phyloP scores from a whole-genome alignment of 2,329 filamentous ascomycete species.

The Dryadomyces quercus-mongolicae region DNA sequence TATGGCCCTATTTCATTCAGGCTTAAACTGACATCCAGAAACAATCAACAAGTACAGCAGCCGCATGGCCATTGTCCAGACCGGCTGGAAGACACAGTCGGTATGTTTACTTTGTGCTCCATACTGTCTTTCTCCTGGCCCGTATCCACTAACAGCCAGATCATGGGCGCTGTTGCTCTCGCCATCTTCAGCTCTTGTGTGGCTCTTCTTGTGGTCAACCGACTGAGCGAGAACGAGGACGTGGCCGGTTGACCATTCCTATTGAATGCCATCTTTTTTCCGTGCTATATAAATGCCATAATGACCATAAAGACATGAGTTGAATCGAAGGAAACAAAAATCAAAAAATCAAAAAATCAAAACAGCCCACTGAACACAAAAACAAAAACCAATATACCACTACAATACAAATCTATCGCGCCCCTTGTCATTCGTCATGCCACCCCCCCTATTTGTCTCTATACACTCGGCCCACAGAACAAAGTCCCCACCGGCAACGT shows the following conservation, averaged over 20 bases:
- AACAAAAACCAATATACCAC: background rate
- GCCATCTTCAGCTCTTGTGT: constrained; percentile 56
- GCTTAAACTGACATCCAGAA: constrained; percentile 23
- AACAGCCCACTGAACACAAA: background rate
- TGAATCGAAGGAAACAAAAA: background rate
- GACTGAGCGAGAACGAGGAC: constrained; percentile 15
- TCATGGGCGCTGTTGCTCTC: constrained; percentile 48
- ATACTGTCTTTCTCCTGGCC: no score
- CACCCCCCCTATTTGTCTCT: background rate
- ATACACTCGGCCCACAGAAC: constrained; percentile 6
- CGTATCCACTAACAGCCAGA: constrained; percentile 23
- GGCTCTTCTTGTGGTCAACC: constrained; percentile 43
- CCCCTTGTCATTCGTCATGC: background rate
- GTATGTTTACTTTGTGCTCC: constrained; percentile 30
- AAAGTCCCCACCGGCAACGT: constrained; percentile 5
- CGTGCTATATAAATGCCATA: background rate
- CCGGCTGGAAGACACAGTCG: constrained; percentile 82
- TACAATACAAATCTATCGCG: background rate
- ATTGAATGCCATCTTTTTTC: background rate
- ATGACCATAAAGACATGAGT: background rate
- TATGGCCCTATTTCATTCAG: background rate
- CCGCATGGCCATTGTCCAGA: constrained; percentile 75
- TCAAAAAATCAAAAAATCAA: background rate
- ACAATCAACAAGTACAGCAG: constrained; percentile 70
- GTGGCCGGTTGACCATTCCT: background rate